These are phyloP conservation scores for Penicillium dipodomyicola DNA, from an alignment of 495 filamentous ascomycete genomes.

Conservation along the genomic window DNA sequence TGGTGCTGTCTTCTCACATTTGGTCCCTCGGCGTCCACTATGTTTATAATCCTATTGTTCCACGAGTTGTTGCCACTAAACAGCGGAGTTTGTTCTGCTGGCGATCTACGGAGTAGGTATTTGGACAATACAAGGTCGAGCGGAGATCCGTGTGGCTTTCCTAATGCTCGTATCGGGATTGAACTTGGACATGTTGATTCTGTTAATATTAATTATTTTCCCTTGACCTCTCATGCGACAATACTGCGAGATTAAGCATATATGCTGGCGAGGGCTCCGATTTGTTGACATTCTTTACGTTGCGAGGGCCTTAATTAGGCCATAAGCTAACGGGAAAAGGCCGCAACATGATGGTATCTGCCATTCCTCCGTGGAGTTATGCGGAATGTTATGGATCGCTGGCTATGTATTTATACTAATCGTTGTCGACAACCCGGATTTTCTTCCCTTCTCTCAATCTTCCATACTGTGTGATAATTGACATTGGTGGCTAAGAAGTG, in stretches of 20 bases:
- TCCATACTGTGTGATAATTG: constrained; percentile 3
- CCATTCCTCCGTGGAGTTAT: constrained; percentile 25
- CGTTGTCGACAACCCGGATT: background rate
- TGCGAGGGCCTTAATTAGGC: constrained; percentile 14
- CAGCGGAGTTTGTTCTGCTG: background rate
- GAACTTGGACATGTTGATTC: background rate
- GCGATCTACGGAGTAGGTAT: background rate
- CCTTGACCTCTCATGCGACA: background rate
- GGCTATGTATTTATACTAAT: constrained; percentile 23
- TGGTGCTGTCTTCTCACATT: background rate
- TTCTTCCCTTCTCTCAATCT: constrained; percentile 5
- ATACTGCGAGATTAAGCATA: background rate
- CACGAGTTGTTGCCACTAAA: background rate
- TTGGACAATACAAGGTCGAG: background rate
- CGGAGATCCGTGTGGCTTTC: background rate
- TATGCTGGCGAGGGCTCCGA: background rate
- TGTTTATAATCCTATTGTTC: constrained; percentile 3
- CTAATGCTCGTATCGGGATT: background rate
- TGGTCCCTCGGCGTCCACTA: background rate
- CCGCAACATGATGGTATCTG: constrained; percentile 17
- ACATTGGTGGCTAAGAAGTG: constrained; percentile 25
- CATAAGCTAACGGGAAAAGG: constrained; percentile 3
- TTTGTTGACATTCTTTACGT: constrained; percentile 27
- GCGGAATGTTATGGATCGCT: constrained; percentile 15
- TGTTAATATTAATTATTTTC: background rate